A percentile compares a stretch with the other conserved stretches of the same genome.
Conservation (phyloP, 352 stramenopile genomes). For the Phytophthora citricola region DNA sequence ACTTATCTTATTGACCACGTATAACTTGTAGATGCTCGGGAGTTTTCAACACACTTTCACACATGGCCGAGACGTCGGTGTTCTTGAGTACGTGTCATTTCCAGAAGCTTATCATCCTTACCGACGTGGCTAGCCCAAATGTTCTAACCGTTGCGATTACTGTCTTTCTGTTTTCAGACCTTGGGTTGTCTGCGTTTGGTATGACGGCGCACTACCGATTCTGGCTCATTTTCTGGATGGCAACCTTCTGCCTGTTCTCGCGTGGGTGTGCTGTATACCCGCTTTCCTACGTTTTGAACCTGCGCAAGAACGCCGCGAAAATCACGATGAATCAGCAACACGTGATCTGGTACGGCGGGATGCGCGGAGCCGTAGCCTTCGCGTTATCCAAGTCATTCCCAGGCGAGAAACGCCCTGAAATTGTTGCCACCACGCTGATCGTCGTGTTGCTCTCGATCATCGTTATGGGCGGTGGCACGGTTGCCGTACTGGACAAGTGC, state of each 20-base stretch:
- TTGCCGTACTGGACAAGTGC: constrained; percentile 87
- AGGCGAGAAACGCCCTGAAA: constrained; percentile 81
- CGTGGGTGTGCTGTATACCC: constrained; percentile 91
- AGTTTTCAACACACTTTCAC: constrained; percentile 91
- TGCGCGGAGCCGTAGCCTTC: constrained; percentile 94
- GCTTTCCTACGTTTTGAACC: constrained; percentile 78
- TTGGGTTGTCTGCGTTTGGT: constrained; percentile 92
- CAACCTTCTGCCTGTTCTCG: constrained; percentile 85
- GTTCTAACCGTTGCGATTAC: neutral
- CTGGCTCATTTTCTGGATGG: constrained; percentile 88
- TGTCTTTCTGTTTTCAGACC: constrained; percentile 51
- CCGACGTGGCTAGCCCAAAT: neutral
- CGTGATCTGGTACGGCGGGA: constrained; percentile 95
- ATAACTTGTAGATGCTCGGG: constrained; percentile 63
- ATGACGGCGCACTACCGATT: constrained; percentile 81
- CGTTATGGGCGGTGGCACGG: constrained; percentile 90
- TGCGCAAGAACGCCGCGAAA: constrained; percentile 55
- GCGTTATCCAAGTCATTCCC: constrained; percentile 92
- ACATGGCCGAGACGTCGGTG: constrained; percentile 93
- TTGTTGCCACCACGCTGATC: constrained; percentile 92
- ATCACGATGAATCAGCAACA: constrained; percentile 92
- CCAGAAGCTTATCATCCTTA: neutral
- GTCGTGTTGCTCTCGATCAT: constrained; percentile 94
- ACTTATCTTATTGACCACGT: constrained; percentile 1
- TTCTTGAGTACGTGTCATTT: constrained; percentile 84